Evolutionary conservation across 495 filamentous ascomycete genomes (phyloP), one percentile per base, ranked within the genome.

Genomic region (Halenospora varia): DNA sequence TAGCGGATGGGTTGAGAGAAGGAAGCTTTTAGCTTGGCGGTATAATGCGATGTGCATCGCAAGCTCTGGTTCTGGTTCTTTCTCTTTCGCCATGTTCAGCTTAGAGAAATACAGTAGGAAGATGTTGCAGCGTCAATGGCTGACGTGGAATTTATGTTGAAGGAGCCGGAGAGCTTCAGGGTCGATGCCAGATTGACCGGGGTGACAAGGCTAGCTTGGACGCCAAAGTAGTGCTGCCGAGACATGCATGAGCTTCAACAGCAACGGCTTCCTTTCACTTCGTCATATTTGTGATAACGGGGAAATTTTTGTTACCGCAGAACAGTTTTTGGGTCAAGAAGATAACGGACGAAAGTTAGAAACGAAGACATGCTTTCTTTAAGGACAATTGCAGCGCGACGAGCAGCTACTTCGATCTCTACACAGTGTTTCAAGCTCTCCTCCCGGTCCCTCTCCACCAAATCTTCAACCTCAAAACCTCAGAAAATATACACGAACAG

Each of bases 311-410:
- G 6, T 6, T 6, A 35, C 4, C 13, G 13, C 29, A 13, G 29
- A n/a, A n/a, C 29, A 35, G 29, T 35, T 35, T 4, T 35, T 35
- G 6, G 29, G 13, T 35, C 13, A 35, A 13, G 29, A 13, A 35
- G 13, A 13, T 6, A n/a, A 45, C 42, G n/a, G 11, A 45, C 42
- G 17, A 45, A 45, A 25, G 17, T 10, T 41, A 55, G n/a, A n/a
- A n/a, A n/a, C n/a, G n/a, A n/a, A n/a, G n/a, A 3, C 0, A 64
- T 64, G 62, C 29, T 59, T 23, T 59, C 59, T 39, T 40, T 66
- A 42, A 19, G 48, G 17, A 48, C 46, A 0, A 19, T 60, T 0
- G 24, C 50, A 23, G 52, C 59, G 48, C 51, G 56, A 35, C 20
- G n/a, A 26, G 44, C 56, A 0, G 48, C 53, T 9, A 24, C 44